These are phyloP conservation scores for Penium margaritaceum DNA, from an alignment of 139 green algal species.

Conservation along the genomic window DNA sequence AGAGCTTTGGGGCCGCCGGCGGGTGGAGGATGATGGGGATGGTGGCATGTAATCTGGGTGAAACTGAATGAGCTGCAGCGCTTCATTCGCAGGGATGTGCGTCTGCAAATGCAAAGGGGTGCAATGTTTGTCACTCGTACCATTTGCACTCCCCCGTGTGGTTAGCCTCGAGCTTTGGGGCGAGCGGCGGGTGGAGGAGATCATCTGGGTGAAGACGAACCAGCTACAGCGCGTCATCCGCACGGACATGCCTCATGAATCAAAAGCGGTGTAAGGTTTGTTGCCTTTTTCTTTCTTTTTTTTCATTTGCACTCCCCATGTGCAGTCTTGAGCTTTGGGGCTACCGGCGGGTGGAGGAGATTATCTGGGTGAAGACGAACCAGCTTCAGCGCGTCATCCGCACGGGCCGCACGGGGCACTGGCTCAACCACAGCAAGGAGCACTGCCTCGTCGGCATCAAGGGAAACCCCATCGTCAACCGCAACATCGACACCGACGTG, in stretches of 20 bases:
- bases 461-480: slow-evolving; percentile 60
- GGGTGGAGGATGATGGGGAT: slow-evolving; percentile 73
- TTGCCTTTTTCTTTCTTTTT: not conserved
- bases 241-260: slow-evolving; percentile 66
- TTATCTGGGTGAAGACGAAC: slow-evolving; percentile 86
- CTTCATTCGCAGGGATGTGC: slow-evolving; percentile 57
- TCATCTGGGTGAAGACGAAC: slow-evolving; percentile 86
- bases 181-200: slow-evolving; percentile 73
- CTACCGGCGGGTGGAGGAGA: slow-evolving; percentile 74
- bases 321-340: slow-evolving; percentile 66
- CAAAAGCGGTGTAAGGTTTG: not conserved
- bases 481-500: slow-evolving; percentile 69
- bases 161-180: slow-evolving; percentile 66
- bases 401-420: slow-evolving; percentile 69
- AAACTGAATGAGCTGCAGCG: slow-evolving; percentile 79
- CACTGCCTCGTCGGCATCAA: slow-evolving; percentile 80
- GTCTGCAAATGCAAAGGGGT: too few species aligned
- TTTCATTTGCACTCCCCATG: not conserved
- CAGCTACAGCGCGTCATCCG: slow-evolving; percentile 67
- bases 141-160: too few species aligned
- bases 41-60: slow-evolving; percentile 84
- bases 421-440: slow-evolving; percentile 83
- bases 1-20: slow-evolving; percentile 71
- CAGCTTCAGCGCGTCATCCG: slow-evolving; percentile 66
- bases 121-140: too few species aligned